phyloP scores from a whole-genome alignment of 176 grass and related monocot genomes.

The Aegilops speltoides region DNA sequence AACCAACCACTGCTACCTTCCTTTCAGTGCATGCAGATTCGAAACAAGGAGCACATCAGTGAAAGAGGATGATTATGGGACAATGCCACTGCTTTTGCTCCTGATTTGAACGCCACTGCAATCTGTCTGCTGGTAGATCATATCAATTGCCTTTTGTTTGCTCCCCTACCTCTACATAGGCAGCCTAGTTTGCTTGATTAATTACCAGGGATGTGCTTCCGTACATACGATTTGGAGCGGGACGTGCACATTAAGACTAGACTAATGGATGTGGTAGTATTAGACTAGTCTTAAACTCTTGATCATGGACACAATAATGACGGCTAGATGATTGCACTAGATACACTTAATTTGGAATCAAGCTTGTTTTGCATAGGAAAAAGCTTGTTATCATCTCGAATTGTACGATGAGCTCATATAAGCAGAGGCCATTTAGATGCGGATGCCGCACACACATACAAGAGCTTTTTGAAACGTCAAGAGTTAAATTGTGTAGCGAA shows the following conservation, averaged over 20 bases:
- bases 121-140: slow-evolving; percentile 48
- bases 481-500: not conserved
- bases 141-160: not conserved
- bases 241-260: not conserved
- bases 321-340: not conserved
- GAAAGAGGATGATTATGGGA: slow-evolving; percentile 28
- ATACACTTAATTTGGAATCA: not conserved
- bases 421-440: not conserved
- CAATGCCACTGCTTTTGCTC: not conserved
- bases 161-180: not conserved
- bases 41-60: not conserved
- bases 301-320: not conserved
- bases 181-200: not conserved
- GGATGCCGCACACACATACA: not conserved
- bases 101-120: slow-evolving; percentile 58
- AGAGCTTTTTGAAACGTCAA: too few species aligned
- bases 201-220: not conserved
- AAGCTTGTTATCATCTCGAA: not conserved
- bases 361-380: not conserved
- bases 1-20: slow-evolving; percentile 38
- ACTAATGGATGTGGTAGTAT: not conserved
- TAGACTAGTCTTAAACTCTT: not conserved
- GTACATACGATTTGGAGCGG: not conserved
- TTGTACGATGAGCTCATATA: too few species aligned
- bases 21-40: slow-evolving; percentile 41